Evolutionary conservation across 495 filamentous ascomycete genomes (phyloP), one percentile per base, ranked within the genome.

Genomic region (Neurospora tetrasperma): DNA sequence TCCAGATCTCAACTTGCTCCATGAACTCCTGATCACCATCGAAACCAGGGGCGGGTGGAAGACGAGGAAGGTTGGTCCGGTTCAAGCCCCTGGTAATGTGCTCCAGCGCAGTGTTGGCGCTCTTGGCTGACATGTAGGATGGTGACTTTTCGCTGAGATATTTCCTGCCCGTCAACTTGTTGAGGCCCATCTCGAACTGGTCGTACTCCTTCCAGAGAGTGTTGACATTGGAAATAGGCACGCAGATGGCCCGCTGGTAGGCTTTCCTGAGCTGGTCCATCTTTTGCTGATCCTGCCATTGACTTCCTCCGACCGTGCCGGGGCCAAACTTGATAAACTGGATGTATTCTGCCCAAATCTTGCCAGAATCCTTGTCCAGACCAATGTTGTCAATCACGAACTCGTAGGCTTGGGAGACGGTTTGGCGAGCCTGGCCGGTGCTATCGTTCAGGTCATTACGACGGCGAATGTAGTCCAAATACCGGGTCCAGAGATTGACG

Each of bases 281-380:
- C 86, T 99, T 99, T 77, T 98, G 96, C 80, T 93, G 90, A 78
- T 98, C 96, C 79, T 98, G 93, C 96, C 96, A 99, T 20, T 88
- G 89, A 71, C 86, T 89, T 44, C 96, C 96, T 42, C 94, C 94
- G 59, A 94, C 85, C 48, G 86, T 88, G 12, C 96, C 96, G 10
- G 96, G 96, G 0, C 90, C 92, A 69, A 87, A 90, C 75, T 92
- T 92, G 78, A 98, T 86, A 76, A 99, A 98, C 71, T 94, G 88
- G 70, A 98, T 88, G 76, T 98, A 97, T 54, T 98, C 96, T 68
- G 88, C 86, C 96, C 96, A 99, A 71, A 99, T 90, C 43, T 86
- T 88, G 9, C 94, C 94, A n/a, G 93, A 88, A 74, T 97, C 94
- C 80, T 92, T 93, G 82, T 99, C 96, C 75, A 96, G 88, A 46